phyloP scores from a whole-genome alignment of 176 grass and related monocot species.

The Cenchrus purpureus region DNA sequence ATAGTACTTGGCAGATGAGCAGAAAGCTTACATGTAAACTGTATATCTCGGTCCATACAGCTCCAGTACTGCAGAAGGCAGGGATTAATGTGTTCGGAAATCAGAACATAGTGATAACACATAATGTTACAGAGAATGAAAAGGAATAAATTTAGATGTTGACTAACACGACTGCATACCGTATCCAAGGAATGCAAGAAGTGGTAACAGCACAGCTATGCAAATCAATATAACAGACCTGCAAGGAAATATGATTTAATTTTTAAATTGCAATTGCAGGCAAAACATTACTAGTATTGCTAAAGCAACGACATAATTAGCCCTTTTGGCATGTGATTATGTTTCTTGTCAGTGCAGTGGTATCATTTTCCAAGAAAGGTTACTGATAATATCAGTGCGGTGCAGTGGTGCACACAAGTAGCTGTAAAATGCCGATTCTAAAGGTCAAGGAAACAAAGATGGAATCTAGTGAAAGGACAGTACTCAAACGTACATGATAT shows the following conservation, averaged over 20 bases:
- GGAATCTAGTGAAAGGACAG: constrained; percentile 7
- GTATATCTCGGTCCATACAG: constrained; percentile 61
- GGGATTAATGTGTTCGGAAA: not conserved
- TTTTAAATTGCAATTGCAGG: constrained; percentile 6
- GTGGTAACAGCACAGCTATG: constrained; percentile 72
- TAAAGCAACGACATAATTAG: not conserved
- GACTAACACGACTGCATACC: constrained; percentile 53
- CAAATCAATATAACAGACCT: constrained; percentile 64
- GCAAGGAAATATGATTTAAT: constrained; percentile 39
- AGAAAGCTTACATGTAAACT: constrained; percentile 70
- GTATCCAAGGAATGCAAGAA: constrained; percentile 81
- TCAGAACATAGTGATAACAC: constrained; percentile 20
- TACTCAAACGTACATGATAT: constrained; percentile 60
- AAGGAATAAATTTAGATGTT: not conserved
- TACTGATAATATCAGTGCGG: not conserved
- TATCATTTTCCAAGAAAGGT: constrained; percentile 21
- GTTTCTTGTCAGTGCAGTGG: not conserved
- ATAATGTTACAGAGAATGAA: not conserved
- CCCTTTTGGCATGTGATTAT: constrained; percentile 1
- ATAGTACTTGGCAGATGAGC: constrained; percentile 8
- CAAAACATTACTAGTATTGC: constrained; percentile 17
- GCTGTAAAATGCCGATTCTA: not conserved
- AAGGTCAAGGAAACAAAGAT: not conserved
- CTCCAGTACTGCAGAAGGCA: constrained; percentile 61
- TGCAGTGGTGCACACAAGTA: not conserved